These are phyloP conservation scores for Aspergillus sp. DNA, from an alignment of 2,329 filamentous ascomycete species.

Conservation along the genomic window DNA sequence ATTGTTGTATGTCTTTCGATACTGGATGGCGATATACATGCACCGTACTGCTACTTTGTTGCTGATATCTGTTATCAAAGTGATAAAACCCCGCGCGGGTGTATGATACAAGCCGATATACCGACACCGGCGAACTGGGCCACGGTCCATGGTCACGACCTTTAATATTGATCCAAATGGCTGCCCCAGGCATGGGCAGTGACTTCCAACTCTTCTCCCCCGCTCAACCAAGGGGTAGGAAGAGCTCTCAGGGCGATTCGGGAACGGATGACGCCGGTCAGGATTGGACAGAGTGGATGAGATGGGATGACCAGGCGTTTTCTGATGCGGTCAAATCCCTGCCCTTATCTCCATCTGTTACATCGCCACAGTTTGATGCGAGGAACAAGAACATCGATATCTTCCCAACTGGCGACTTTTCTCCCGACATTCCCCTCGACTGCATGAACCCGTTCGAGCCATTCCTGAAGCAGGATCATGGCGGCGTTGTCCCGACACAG, in stretches of 20 bases:
- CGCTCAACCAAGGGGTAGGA: constrained; percentile 18
- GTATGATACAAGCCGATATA: background rate
- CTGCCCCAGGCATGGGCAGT: constrained; percentile 27
- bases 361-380: constrained; percentile 27
- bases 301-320: constrained; percentile 42
- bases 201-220: constrained; percentile 38
- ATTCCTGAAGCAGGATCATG: constrained; percentile 9
- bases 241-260: constrained; percentile 20
- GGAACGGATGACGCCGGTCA: constrained; percentile 31
- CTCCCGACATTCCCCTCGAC: constrained; percentile 32
- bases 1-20: constrained; percentile 6
- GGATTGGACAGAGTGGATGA: constrained; percentile 49
- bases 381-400: constrained; percentile 22
- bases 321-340: constrained; percentile 29
- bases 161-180: constrained; percentile 22
- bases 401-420: constrained; percentile 26
- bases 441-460: constrained; percentile 28
- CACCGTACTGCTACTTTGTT: background rate
- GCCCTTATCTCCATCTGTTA: constrained; percentile 23
- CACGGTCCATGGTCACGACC: constrained; percentile 18
- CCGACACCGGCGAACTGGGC: background rate
- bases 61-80: constrained; percentile 5
- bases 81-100: background rate
- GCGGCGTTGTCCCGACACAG: constrained; percentile 3
- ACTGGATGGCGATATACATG: background rate